Evolutionary conservation across 352 stramenopile species (phyloP), one percentile per base, ranked within the genome.

Genomic region (Globisporangium spinosum): DNA sequence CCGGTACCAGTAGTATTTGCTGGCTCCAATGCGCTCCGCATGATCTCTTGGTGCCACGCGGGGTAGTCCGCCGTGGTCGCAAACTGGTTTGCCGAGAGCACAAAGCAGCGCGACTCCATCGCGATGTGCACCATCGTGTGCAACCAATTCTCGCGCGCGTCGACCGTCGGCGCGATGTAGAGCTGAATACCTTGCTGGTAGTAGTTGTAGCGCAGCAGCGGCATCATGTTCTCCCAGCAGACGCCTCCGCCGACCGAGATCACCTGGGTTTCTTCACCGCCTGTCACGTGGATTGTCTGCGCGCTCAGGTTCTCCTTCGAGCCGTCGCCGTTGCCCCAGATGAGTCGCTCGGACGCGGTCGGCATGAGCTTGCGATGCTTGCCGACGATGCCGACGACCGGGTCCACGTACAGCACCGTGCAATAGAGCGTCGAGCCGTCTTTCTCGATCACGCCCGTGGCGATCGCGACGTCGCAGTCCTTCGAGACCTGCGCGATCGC

Each of bases 201-300:
- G 59, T 71, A 67, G 65, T 66, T 55, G 60, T 72, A 75, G 32
- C 69, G 69, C 65, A 75, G 60, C 34, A 75, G 66, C 55, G 69
- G 69, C 69, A 75, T 75, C 65, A 75, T 71, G 65, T 72, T 75
- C 60, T 75, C 69, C 69, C 69, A 75, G 60, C 69, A 75, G 32
- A 75, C 61, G 29, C 64, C 69, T 15, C 65, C 69, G 40, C 65
- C 69, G 43, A 71, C 69, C 7, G 35, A n/a, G 17, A 75, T 32
- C 27, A 32, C 27, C 27, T 32, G 27, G 27, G 27, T 32, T 32
- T 32, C 27, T 32, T 32, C 27, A 32, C 3, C 27, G 27, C 27
- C 27, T 32, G 27, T 3, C 27, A 75, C 32, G 2, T 56, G 43
- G 22, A 75, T 53, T 13, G 34, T 65, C 47, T 75, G 69, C 47